Base-by-base conservation (phyloP, 2,329 filamentous ascomycete species). In the Sporothrix dimorphospora region DNA sequence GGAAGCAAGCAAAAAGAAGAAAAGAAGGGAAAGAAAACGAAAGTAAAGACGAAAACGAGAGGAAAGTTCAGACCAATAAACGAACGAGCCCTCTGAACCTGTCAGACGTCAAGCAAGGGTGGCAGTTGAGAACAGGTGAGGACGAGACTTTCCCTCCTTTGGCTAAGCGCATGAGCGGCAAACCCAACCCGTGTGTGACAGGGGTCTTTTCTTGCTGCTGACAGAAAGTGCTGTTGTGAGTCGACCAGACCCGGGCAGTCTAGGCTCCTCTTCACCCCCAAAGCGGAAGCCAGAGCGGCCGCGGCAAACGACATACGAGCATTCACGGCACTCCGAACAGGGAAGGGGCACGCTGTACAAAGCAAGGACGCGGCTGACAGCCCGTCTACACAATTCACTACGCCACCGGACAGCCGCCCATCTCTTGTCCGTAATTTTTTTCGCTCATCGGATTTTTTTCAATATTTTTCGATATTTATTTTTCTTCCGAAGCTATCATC, bases 91-190 rank as follows among this genome's bases (percentile, higher is more conserved):
- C 6, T 47, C 12, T n/a, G 5, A 30, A 49, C 16, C 45, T 51
- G 65, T 51, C 27, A 21, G 5, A 67, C 45, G 27, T n/a, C 24
- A 34, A 67, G 42, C 30, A 53, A 53, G 49, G 49, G 47, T 49
- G 61, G 45, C 63, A 34, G 16, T 21, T 38, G 30, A 12, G 6
- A 38, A 38, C 19, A 68, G 65, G 65, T 69, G 34, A 59, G 49
- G 11, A 40, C 42, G 34, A 21, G 45, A 6, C 67, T 12, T 59
- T 59, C 34, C 67, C 51, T 42, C 21, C 49, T 59, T 69, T 57
- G 67, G 67, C 49, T 45, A 69, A 69, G 51, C 67, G 67, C 67
- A 45, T 40, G 49, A 16, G 49, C 49, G 49, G 67, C 51, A 69
- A 68, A 53, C 53, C 19, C 47, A 51, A 53, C 19, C 45, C 65